A percentile compares a stretch with the other conserved stretches of the same genome.
These are phyloP conservation scores for Cytospora piceicola DNA, from an alignment of 2,329 filamentous ascomycete species.

Conservation along the genomic window DNA sequence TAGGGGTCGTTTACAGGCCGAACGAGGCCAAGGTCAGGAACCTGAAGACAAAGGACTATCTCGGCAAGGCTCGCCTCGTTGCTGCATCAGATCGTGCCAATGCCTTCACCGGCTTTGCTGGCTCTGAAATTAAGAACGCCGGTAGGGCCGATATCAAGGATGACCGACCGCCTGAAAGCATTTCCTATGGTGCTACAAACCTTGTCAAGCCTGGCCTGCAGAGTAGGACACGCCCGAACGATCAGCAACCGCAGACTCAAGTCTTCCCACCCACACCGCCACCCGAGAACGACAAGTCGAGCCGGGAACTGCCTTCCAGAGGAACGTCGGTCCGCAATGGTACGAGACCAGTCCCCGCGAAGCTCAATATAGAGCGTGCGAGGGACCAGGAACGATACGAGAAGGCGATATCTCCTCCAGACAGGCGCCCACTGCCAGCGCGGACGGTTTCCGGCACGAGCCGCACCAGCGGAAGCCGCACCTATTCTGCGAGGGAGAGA, in stretches of 20 bases:
- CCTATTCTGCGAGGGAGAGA: slow-evolving; percentile 47
- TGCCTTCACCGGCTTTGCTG: slow-evolving; percentile 80
- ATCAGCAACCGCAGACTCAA: slow-evolving; percentile 52
- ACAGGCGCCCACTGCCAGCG: slow-evolving; percentile 42
- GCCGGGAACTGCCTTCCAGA: slow-evolving; percentile 48
- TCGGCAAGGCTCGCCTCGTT: slow-evolving; percentile 92
- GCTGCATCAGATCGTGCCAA: slow-evolving; percentile 82
- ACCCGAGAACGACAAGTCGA: slow-evolving; percentile 77
- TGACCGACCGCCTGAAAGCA: slow-evolving; percentile 78
- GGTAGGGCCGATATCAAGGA: slow-evolving; percentile 65
- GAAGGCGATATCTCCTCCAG: slow-evolving; percentile 46
- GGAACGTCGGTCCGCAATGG: slow-evolving; percentile 66
- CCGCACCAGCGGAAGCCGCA: slow-evolving; percentile 44
- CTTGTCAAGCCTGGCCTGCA: slow-evolving; percentile 84
- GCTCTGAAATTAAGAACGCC: slow-evolving; percentile 76
- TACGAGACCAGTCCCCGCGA: slow-evolving; percentile 63
- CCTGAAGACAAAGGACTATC: slow-evolving; percentile 94
- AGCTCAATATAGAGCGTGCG: slow-evolving; percentile 64
- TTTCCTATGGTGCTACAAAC: slow-evolving; percentile 91
- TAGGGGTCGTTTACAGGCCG: slow-evolving; percentile 91
- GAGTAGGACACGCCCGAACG: slow-evolving; percentile 82
- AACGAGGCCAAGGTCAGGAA: slow-evolving; percentile 99
- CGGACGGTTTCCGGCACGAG: slow-evolving; percentile 53
- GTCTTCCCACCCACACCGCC: slow-evolving; percentile 98
- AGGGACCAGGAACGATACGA: slow-evolving; percentile 59